Percentiles rank a stretch among this genome's conserved stretches.
These are phyloP conservation scores for Podaxis carcinomalis DNA, from an alignment of 768 basidiomycete genomes.

Conservation along the genomic window DNA sequence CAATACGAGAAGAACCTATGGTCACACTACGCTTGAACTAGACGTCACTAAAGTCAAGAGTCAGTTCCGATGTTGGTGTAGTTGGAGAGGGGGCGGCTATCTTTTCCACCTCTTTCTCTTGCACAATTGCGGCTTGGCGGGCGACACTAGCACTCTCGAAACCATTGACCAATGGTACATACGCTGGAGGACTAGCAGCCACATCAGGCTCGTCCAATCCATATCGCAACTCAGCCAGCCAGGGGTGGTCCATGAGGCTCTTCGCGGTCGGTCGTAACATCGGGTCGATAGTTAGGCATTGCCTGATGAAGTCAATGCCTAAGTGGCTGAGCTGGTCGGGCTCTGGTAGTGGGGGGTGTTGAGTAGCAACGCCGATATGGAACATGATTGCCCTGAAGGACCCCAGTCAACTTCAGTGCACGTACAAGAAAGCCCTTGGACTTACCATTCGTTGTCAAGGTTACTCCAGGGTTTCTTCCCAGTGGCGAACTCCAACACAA, in stretches of 20 bases:
- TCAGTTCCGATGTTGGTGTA: slow-evolving; percentile 35
- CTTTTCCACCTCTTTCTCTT: slow-evolving; percentile 57
- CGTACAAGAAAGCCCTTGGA: neutral
- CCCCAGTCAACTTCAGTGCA: neutral
- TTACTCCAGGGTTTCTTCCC: slow-evolving; percentile 99
- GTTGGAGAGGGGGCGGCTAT: slow-evolving; percentile 49
- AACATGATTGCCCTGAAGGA: slow-evolving; percentile 96
- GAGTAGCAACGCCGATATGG: slow-evolving; percentile 94
- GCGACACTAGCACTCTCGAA: slow-evolving; percentile 49
- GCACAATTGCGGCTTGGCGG: slow-evolving; percentile 51
- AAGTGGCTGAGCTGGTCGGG: slow-evolving; percentile 81
- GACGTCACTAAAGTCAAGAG: slow-evolving; percentile 7
- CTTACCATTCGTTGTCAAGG: slow-evolving; percentile 97
- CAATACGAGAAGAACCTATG: neutral
- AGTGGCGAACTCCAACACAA: slow-evolving; percentile 95
- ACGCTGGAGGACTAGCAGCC: slow-evolving; percentile 39
- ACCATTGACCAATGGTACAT: slow-evolving; percentile 35
- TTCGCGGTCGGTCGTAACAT: slow-evolving; percentile 76
- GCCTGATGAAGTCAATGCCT: slow-evolving; percentile 92
- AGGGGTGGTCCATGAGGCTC: slow-evolving; percentile 83
- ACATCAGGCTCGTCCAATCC: slow-evolving; percentile 65
- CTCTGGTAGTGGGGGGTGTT: slow-evolving; percentile 94
- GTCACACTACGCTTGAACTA: neutral
- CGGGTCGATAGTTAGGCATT: slow-evolving; percentile 87
- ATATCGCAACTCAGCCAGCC: slow-evolving; percentile 84